A percentile compares a stretch with the other conserved stretches of the same genome.
Conservation (phyloP, 768 basidiomycete genomes). For the Solioccasus polychromus region DNA sequence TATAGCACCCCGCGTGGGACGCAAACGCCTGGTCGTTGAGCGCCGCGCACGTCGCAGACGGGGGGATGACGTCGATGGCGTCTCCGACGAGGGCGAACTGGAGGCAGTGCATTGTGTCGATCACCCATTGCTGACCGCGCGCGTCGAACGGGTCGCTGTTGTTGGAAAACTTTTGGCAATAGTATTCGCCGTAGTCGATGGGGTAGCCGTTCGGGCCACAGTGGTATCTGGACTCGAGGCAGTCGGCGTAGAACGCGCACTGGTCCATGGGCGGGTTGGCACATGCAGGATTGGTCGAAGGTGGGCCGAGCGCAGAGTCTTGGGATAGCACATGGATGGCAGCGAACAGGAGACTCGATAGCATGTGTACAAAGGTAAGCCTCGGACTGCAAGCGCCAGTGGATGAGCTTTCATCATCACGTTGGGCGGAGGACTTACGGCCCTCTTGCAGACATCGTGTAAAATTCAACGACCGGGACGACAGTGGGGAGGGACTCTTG, state of each 20-base stretch:
- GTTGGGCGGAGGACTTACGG: neutral
- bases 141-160: constrained; percentile 28
- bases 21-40: constrained; percentile 39
- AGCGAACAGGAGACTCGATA: neutral
- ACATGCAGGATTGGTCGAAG: constrained; percentile 18
- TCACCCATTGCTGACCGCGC: constrained; percentile 41
- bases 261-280: constrained; percentile 34
- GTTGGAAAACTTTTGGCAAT: constrained; percentile 38
- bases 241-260: constrained; percentile 44
- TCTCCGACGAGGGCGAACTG: constrained; percentile 41
- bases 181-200: constrained; percentile 39
- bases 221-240: constrained; percentile 43
- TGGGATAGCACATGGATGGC: neutral
- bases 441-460: neutral
- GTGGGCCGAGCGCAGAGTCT: constrained; percentile 4
- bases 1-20: constrained; percentile 42
- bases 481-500: too few relatives aligned
- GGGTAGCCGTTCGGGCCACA: constrained; percentile 47
- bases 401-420: neutral
- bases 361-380: neutral
- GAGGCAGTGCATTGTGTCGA: constrained; percentile 45
- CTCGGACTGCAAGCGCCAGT: too few relatives aligned
- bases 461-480: neutral
- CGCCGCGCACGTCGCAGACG: constrained; percentile 32
- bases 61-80: constrained; percentile 19